phyloP scores from a whole-genome alignment of 345 rosid species.

The Euphorbia pulcherrima region DNA sequence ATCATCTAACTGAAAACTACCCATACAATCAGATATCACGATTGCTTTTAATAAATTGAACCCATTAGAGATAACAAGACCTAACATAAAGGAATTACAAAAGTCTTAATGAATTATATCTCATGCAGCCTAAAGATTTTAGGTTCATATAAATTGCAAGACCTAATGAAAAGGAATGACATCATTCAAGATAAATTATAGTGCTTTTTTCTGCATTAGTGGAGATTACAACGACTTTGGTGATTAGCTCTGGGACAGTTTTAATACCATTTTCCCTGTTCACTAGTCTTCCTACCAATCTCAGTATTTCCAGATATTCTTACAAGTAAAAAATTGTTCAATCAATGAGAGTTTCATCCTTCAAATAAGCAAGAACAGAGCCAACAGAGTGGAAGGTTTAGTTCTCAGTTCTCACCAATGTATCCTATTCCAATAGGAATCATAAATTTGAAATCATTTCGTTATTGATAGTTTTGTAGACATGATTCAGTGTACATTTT shows the following conservation, averaged over 20 bases:
- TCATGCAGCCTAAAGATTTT: background rate
- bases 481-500: no score
- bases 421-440: no score
- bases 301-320: background rate
- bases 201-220: background rate
- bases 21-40: background rate
- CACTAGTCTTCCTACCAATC: background rate
- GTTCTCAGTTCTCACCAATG: no score
- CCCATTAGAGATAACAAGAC: background rate
- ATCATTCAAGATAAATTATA: no score
- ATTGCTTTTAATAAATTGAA: background rate
- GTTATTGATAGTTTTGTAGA: no score
- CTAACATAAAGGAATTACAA: background rate
- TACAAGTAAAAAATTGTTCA: background rate
- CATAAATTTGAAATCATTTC: no score
- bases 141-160: no score
- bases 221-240: background rate
- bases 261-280: background rate
- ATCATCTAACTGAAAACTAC: conserved; percentile 2
- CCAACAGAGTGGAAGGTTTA: no score
- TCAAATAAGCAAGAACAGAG: no score
- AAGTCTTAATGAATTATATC: background rate
- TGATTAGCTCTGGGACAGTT: background rate
- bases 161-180: no score
- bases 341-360: background rate